A percentile compares a stretch with the other conserved stretches of the same genome.
Conservation (phyloP, 2,329 filamentous ascomycete genomes). For the Sclerotinia spermophila region DNA sequence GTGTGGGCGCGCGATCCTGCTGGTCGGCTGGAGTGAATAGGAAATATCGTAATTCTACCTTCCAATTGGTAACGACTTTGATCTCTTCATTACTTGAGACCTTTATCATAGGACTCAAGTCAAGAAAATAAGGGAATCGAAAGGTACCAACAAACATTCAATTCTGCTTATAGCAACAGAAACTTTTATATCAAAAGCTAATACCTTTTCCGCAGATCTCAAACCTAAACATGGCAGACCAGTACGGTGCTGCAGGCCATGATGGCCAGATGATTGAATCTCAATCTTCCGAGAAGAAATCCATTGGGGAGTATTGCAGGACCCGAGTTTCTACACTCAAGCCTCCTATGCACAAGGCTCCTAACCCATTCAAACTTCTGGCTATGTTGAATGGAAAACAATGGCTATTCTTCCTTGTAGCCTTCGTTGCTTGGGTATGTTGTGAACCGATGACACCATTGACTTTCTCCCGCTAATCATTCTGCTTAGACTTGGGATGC, state of each 20-base stretch:
- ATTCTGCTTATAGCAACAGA: neutral
- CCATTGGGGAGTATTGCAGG: conserved; percentile 41
- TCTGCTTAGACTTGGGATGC: conserved; percentile 60
- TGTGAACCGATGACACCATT: neutral
- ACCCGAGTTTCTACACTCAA: conserved; percentile 55
- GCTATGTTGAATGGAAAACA: conserved; percentile 59
- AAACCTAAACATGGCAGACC: conserved; percentile 12
- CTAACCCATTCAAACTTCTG: conserved; percentile 68
- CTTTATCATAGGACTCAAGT: neutral
- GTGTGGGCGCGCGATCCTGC: neutral
- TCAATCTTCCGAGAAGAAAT: conserved; percentile 27
- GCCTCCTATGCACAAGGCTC: conserved; percentile 58
- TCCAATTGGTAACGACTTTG: neutral
- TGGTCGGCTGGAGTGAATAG: neutral
- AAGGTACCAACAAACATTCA: neutral
- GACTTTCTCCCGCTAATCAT: neutral
- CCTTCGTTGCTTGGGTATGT: conserved; percentile 63
- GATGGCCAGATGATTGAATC: conserved; percentile 22
- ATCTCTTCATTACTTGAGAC: neutral
- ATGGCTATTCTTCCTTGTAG: conserved; percentile 74
- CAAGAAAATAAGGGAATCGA: neutral
- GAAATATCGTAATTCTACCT: neutral
- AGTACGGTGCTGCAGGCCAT: neutral
- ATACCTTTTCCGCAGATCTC: neutral
- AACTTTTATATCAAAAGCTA: neutral